These are phyloP conservation scores for Epichloe typhina DNA, from an alignment of 2,329 filamentous ascomycete genomes.

Conservation along the genomic window DNA sequence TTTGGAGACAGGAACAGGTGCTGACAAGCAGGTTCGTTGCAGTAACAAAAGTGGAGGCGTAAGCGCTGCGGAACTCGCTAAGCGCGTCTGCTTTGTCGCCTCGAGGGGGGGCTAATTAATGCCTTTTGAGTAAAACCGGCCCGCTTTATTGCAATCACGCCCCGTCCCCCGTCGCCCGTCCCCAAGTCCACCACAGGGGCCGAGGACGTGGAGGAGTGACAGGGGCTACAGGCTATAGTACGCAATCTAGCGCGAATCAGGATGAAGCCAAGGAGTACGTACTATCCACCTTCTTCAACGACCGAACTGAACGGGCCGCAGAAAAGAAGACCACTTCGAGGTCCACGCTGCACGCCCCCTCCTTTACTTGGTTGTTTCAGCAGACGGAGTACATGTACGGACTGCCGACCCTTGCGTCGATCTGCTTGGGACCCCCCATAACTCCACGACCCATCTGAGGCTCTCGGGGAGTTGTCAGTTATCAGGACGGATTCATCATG, in stretches of 20 bases:
- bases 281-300: no score
- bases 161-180: background rate
- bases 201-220: no score
- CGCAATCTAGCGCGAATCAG: no score
- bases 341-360: background rate
- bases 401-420: background rate
- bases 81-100: constrained; percentile 2
- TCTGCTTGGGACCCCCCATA: background rate
- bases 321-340: no score
- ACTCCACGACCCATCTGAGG: background rate
- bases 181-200: no score
- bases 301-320: no score
- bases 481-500: background rate
- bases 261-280: no score
- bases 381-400: background rate
- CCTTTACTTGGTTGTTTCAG: background rate
- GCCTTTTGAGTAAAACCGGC: background rate
- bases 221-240: no score
- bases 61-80: constrained; percentile 2
- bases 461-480: background rate
- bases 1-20: background rate
- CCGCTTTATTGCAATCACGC: background rate
- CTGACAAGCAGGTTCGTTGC: background rate
- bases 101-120: background rate
- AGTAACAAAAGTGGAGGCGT: background rate